Evolutionary conservation across 495 filamentous ascomycete genomes (phyloP), one percentile per base, ranked within the genome.

Genomic region (Penicillium canescens): DNA sequence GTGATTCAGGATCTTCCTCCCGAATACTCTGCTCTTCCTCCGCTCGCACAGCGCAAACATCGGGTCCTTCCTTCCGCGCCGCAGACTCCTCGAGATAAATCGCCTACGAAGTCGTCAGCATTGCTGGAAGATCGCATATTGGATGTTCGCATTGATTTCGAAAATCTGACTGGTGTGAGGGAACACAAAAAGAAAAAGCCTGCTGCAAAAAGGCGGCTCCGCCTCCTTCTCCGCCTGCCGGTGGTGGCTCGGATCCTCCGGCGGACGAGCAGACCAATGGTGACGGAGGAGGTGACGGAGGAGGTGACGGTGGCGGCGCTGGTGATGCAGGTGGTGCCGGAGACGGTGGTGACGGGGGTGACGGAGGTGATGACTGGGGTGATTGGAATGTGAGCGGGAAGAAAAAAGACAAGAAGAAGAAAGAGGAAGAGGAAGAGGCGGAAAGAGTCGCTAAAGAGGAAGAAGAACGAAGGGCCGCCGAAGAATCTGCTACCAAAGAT

Each of bases 171-270:
- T 34, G 76, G 69, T n/a, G 66, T 78, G 18, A 77, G 78, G 0
- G 81, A 81, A 55, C 76, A 73, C 39, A 73, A 66, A 21, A 67
- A 71, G 67, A 77, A 75, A 16, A 76, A 73, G n/a, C 69, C 71
- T 1, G 52, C 42, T 26, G 74, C 74, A 53, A 73, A 76, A 71
- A 75, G 26, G 55, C 56, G 4, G 44, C 60, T 10, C 44, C 63
- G 39, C 56, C 61, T 9, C 62, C 63, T 20, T 36, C 60, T 4
- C 59, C 67, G 14, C 41, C 62, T 28, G 57, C 38, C 11, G 60
- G 62, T 52, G 60, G 63, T 46, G 47, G 57, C 42, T 56, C 63
- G 1, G 61, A 64, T n/a, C 57, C 62, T n/a, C 62, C 65, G 13
- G 69, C 62, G 1, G 61, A 60, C 37, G 59, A 60, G 14, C 56